A percentile compares a stretch with the other conserved stretches of the same genome.
phyloP scores from a whole-genome alignment of 1,284 basidiomycete genomes.

The Volvariella surrecta region DNA sequence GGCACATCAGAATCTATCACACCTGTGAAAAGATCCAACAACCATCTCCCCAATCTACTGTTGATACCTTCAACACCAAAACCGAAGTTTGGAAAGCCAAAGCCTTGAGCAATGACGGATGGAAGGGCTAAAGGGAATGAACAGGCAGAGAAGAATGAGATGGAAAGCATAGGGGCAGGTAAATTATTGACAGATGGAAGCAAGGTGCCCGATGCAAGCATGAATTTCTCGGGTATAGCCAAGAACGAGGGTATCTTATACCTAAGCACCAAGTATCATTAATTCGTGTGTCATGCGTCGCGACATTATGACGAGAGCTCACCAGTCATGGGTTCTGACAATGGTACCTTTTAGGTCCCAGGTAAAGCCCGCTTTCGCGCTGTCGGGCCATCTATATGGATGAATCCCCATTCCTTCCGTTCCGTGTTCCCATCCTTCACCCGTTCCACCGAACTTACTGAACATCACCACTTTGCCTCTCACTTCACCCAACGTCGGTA shows the following conservation, averaged over 20 bases:
- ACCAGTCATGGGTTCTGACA: slow-evolving; percentile 81
- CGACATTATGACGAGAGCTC: slow-evolving; percentile 13
- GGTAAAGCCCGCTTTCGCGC: slow-evolving; percentile 55
- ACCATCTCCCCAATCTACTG: slow-evolving; percentile 57
- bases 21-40: slow-evolving; percentile 43
- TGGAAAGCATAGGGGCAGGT: slow-evolving; percentile 42
- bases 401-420: slow-evolving; percentile 73
- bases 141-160: slow-evolving; percentile 75
- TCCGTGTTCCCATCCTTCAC: slow-evolving; percentile 54
- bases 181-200: slow-evolving; percentile 23
- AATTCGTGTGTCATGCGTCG: background rate
- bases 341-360: slow-evolving; percentile 65
- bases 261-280: no score
- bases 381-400: slow-evolving; percentile 78
- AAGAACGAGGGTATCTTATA: slow-evolving; percentile 71
- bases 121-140: slow-evolving; percentile 76
- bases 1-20: slow-evolving; percentile 8
- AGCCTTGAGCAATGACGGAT: slow-evolving; percentile 65
- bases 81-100: no score
- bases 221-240: slow-evolving; percentile 71
- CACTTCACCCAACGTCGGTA: slow-evolving; percentile 75
- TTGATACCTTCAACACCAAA: slow-evolving; percentile 84
- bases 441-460: slow-evolving; percentile 71
- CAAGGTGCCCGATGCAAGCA: slow-evolving; percentile 45
- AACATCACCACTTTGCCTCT: slow-evolving; percentile 78